Conservation (phyloP, 768 basidiomycete genomes). For the Termitomyces sp. region DNA sequence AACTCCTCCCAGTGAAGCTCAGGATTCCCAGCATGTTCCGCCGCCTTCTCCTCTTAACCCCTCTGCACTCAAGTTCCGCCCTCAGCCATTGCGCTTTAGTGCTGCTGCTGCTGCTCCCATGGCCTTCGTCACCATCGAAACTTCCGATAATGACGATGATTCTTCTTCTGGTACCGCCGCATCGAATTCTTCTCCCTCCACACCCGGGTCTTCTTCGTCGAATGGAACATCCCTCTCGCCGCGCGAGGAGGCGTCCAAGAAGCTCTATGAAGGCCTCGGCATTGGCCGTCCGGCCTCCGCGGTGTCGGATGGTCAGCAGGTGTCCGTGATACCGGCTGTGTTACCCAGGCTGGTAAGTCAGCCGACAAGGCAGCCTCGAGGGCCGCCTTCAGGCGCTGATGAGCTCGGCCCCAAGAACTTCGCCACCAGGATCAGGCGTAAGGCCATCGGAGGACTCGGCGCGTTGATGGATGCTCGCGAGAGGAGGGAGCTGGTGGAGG, state of each 20-base stretch:
- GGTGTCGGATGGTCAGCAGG: constrained; percentile 33
- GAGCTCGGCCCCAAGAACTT: constrained; percentile 88
- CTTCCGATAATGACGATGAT: constrained; percentile 46
- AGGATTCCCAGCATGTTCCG: constrained; percentile 44
- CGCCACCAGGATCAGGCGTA: constrained; percentile 77
- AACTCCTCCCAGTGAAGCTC: constrained; percentile 58
- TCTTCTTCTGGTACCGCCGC: constrained; percentile 49
- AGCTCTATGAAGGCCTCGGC: constrained; percentile 85
- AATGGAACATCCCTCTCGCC: constrained; percentile 64
- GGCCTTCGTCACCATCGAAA: constrained; percentile 54
- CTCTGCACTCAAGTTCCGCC: constrained; percentile 31
- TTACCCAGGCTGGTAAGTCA: constrained; percentile 62
- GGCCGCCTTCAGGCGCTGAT: constrained; percentile 82
- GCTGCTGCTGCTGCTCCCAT: constrained; percentile 44
- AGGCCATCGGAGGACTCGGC: constrained; percentile 78
- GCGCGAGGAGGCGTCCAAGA: constrained; percentile 84
- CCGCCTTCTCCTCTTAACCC: constrained; percentile 39
- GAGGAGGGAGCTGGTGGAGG: constrained; percentile 70
- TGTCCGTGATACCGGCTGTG: constrained; percentile 31
- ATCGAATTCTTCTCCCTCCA: constrained; percentile 66
- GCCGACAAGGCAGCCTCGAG: constrained; percentile 80
- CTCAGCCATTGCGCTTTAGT: constrained; percentile 38
- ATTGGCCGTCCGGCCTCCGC: constrained; percentile 63
- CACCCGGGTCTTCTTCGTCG: constrained; percentile 67
- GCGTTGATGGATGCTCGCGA: constrained; percentile 79